phyloP scores from a whole-genome alignment of 441 rosid genomes.

The Eutrema salsugineum region DNA sequence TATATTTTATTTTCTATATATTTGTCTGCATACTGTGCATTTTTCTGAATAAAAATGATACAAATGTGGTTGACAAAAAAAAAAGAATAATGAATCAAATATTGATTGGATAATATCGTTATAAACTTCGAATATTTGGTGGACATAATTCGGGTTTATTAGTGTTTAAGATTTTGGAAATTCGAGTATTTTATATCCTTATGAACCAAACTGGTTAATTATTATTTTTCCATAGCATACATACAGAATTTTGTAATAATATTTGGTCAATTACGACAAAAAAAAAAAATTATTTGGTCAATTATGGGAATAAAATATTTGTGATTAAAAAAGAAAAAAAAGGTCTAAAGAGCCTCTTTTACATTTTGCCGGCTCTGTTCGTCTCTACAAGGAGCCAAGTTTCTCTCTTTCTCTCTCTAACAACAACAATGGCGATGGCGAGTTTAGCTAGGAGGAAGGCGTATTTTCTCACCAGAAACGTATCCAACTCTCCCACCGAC shows the following conservation, averaged over 20 bases:
- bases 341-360: neutral
- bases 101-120: neutral
- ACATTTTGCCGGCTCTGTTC: conserved; percentile 25
- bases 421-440: conserved; percentile 72
- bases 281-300: conserved; percentile 13
- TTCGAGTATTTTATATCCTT: neutral
- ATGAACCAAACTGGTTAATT: neutral
- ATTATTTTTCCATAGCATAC: neutral
- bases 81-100: neutral
- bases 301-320: conserved; percentile 19
- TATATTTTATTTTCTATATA: neutral
- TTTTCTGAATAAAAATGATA: neutral
- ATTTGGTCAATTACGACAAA: conserved; percentile 14
- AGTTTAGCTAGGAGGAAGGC: conserved; percentile 73
- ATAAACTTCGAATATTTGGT: conserved; percentile 12
- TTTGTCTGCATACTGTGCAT: neutral
- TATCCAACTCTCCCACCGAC: conserved; percentile 42
- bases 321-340: neutral
- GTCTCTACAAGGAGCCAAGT: conserved; percentile 24
- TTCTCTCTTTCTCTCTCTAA: conserved; percentile 4
- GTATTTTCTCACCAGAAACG: conserved; percentile 49
- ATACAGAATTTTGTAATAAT: neutral
- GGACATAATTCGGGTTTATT: neutral
- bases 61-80: neutral
- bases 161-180: neutral